phyloP scores from a whole-genome alignment of 352 stramenopile species.

The Pythium rishiriense region DNA sequence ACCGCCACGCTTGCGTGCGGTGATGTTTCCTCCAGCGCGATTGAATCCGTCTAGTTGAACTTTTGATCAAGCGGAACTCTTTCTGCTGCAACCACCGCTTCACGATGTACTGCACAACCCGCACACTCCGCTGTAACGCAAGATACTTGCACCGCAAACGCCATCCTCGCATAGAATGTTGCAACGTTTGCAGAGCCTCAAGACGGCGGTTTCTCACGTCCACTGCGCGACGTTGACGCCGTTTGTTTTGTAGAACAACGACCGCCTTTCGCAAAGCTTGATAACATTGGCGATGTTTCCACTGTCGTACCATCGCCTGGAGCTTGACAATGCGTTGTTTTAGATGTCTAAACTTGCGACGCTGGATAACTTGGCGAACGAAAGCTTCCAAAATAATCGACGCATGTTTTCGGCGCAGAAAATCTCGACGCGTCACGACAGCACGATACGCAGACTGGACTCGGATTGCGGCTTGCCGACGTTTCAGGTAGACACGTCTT shows the following conservation, averaged over 20 bases:
- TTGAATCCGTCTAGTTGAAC: conserved; percentile 41
- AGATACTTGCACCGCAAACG: conserved; percentile 45
- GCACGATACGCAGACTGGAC: conserved; percentile 57
- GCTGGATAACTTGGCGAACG: conserved; percentile 66
- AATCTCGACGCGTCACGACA: conserved; percentile 41
- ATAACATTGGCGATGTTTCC: conserved; percentile 38
- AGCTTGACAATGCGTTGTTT: conserved; percentile 66
- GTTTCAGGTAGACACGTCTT: conserved; percentile 33
- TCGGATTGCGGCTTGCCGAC: conserved; percentile 32
- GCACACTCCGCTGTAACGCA: conserved; percentile 30
- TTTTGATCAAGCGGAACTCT: conserved; percentile 38
- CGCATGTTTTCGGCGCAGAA: conserved; percentile 46
- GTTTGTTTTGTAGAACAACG: conserved; percentile 49
- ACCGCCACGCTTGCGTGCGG: conserved; percentile 40
- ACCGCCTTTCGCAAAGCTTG: conserved; percentile 26
- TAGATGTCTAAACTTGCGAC: conserved; percentile 58
- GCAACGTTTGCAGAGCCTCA: conserved; percentile 37
- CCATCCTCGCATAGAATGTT: conserved; percentile 59
- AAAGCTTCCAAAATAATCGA: conserved; percentile 70
- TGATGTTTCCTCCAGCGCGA: conserved; percentile 39
- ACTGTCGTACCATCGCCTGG: conserved; percentile 60
- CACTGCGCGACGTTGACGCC: conserved; percentile 36
- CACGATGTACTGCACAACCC: conserved; percentile 46
- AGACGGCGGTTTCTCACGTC: conserved; percentile 26
- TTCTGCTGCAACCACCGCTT: conserved; percentile 56